Evolutionary conservation across 2,329 filamentous ascomycete genomes (phyloP).

Genomic region (Teratosphaeriaceae sp.): DNA sequence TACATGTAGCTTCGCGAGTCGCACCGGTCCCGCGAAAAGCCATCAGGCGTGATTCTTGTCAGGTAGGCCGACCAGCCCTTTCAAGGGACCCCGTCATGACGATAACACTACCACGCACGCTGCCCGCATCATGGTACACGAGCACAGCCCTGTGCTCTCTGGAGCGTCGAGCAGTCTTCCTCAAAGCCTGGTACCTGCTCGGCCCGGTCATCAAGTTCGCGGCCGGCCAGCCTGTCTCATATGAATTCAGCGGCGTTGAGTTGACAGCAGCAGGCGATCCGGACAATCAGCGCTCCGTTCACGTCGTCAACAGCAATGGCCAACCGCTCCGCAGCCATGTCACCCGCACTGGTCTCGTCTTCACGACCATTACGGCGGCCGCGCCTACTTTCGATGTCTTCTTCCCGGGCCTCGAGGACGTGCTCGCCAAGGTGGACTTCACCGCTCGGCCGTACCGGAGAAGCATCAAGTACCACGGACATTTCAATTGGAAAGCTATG

Average conservation of each 20-base stretch:
- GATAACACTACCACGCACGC: no score
- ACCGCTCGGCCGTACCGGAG: constrained; percentile 46
- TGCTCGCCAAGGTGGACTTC: constrained; percentile 47
- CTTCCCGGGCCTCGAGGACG: constrained; percentile 45
- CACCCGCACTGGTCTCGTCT: constrained; percentile 48
- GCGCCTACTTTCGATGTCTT: constrained; percentile 47
- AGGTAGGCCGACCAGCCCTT: no score
- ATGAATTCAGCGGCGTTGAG: constrained; percentile 45
- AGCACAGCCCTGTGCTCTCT: constrained; percentile 35
- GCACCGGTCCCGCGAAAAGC: no score
- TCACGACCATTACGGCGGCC: constrained; percentile 44
- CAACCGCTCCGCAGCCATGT: constrained; percentile 33
- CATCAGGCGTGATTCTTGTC: no score
- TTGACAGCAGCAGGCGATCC: constrained; percentile 34
- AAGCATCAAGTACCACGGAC: constrained; percentile 49
- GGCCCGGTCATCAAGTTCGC: constrained; percentile 47
- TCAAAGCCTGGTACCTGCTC: constrained; percentile 26
- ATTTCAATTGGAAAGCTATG: constrained; percentile 57
- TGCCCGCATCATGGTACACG: constrained; percentile 39
- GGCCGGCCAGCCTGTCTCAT: constrained; percentile 37
- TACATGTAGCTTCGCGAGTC: no score
- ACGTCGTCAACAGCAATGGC: constrained; percentile 32
- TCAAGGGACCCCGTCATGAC: no score
- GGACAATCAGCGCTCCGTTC: constrained; percentile 30
- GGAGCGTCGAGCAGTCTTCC: constrained; percentile 38